These are phyloP conservation scores for Russula earlei DNA, from an alignment of 768 basidiomycete genomes.

Conservation along the genomic window DNA sequence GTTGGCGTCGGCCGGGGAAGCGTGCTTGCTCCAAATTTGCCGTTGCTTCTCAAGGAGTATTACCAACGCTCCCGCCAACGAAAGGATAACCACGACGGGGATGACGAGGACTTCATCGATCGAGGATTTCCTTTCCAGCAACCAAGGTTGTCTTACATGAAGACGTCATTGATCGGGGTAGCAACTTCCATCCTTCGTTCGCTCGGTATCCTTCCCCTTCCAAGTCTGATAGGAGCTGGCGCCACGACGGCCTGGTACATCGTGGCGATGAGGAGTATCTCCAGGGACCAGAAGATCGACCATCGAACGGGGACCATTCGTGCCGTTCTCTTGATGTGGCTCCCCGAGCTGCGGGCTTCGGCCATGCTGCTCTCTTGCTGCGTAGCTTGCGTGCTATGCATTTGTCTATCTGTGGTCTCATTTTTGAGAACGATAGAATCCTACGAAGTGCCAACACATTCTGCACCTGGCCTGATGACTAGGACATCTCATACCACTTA, in stretches of 20 bases:
- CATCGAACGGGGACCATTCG: conserved; percentile 21
- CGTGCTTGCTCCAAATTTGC: conserved; percentile 52
- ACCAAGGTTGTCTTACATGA: conserved; percentile 6
- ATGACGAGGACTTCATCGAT: conserved; percentile 14
- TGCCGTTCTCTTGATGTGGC: conserved; percentile 22
- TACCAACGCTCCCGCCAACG: not conserved
- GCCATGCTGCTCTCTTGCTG: not conserved
- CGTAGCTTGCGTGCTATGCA: not conserved
- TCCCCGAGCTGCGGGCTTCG: not conserved
- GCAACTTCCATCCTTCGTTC: conserved; percentile 15
- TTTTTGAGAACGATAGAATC: not conserved
- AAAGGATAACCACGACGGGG: not conserved
- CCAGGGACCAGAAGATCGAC: conserved; percentile 23
- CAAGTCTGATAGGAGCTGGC: conserved; percentile 60
- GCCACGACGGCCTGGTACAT: conserved; percentile 57
- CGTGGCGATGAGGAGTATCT: conserved; percentile 45
- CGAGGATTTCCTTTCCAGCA: not conserved
- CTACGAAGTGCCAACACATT: not conserved
- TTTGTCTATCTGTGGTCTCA: not conserved
- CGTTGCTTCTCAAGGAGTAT: conserved; percentile 27
- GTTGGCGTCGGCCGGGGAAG: conserved; percentile 69
- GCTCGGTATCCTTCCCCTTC: conserved; percentile 23
- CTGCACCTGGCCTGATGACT: not conserved
- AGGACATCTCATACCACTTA: not conserved
- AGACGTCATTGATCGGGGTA: not conserved